These are phyloP conservation scores for Microdochium trichocladiopsis DNA, from an alignment of 2,329 filamentous ascomycete genomes.

Conservation along the genomic window DNA sequence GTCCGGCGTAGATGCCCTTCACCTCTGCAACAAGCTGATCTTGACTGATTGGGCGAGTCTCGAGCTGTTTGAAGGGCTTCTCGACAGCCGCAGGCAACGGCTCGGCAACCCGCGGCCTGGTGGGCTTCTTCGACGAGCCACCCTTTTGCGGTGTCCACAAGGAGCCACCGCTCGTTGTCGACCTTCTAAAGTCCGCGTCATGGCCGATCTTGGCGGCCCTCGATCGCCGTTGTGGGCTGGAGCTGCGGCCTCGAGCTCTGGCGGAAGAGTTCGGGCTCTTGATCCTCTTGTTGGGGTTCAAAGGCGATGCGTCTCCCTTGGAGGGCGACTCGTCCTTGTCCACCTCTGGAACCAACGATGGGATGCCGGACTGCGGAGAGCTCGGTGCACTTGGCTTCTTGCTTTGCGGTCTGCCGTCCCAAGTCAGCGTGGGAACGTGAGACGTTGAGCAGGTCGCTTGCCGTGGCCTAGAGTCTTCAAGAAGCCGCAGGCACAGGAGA, in stretches of 20 bases:
- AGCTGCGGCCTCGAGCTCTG: not conserved
- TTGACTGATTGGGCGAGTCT: constrained; percentile 64
- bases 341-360: not conserved
- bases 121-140: not conserved
- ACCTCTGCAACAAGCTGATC: constrained; percentile 77
- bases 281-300: not conserved
- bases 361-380: not conserved
- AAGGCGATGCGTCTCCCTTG: not conserved
- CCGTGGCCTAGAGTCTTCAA: no score
- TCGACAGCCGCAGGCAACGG: not conserved
- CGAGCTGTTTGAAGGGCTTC: constrained; percentile 37
- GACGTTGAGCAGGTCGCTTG: no score
- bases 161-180: not conserved
- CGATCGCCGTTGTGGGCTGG: not conserved
- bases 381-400: not conserved
- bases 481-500: no score
- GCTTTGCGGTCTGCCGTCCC: not conserved
- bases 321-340: not conserved
- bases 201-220: not conserved
- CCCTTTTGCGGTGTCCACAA: not conserved
- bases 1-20: constrained; percentile 73
- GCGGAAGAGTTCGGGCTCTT: not conserved
- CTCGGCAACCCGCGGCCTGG: not conserved
- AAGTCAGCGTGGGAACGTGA: no score
- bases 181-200: not conserved